Base-by-base conservation (phyloP, 2,329 filamentous ascomycete species). In the Magnaporthales sp. region DNA sequence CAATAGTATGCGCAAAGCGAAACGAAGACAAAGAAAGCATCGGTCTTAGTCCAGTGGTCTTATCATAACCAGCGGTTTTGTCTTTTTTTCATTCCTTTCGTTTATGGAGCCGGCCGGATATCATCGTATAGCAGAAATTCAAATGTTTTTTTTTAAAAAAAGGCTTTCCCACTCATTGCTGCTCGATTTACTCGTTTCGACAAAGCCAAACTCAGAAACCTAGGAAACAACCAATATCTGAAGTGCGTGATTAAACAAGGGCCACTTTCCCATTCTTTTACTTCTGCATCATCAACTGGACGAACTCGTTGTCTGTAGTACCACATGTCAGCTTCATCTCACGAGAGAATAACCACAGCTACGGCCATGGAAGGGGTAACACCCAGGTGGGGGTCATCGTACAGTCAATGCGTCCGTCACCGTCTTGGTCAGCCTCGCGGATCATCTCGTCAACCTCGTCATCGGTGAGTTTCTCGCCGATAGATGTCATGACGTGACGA, bases 251-350 rank as follows among this genome's bases (percentile, higher is more conserved):
- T 58, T 8, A 24, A 27, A 24, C 22, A 24, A 58, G 24, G 26
- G n/a, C 54, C 54, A 27, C 54, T 11, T 22, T 10, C 54, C 24
- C 4, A 15, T 58, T 22, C 67, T 64, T 66, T 84, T 91, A 94
- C 85, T 94, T 94, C 86, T 95, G 91, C 91, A 95, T 94, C 91
- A 95, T 95, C 77, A 95, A 89, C 82, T 95, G 91, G 73, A 95
- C 91, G 76, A 95, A 95, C 80, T 95, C 91, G 83, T 94, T 94
- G 82, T 94, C 91, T 94, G 73, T 62, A 19, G 63, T 15, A 32
- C 22, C 15, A 19, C 32, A 67, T 38, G 68, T 74, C 77, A 75
- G 77, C 68, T 7, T 56, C n/a, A 56, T 58, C 6, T 58, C 24
- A 27, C n/a, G 4, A 8, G 10, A 56, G 10, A n/a, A 13, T 7